These are phyloP conservation scores for Quercus aquifolioides DNA, from an alignment of 306 rosid species.

Conservation along the genomic window DNA sequence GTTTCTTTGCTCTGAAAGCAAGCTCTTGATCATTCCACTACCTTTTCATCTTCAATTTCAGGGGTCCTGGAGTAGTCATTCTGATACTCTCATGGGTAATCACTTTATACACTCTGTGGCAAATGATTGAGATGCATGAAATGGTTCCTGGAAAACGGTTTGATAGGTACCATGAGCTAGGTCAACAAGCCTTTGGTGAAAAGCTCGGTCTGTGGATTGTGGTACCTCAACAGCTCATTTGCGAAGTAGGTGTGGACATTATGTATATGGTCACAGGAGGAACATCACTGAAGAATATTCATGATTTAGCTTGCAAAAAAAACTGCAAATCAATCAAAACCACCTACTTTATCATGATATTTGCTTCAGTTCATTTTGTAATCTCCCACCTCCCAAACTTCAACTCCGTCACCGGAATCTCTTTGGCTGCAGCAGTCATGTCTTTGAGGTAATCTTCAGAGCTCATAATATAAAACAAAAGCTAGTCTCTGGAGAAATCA, in stretches of 20 bases:
- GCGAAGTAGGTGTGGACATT: slow-evolving; percentile 60
- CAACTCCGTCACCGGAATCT: slow-evolving; percentile 60
- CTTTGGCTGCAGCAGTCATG: slow-evolving; percentile 77
- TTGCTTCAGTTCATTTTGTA: slow-evolving; percentile 69
- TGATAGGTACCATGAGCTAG: slow-evolving; percentile 73
- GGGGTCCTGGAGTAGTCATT: slow-evolving; percentile 71
- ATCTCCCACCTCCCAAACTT: slow-evolving; percentile 76
- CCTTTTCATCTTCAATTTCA: slow-evolving; percentile 1
- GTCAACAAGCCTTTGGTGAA: slow-evolving; percentile 75
- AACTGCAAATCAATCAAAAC: slow-evolving; percentile 43
- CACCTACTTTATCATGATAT: slow-evolving; percentile 69
- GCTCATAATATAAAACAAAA: background rate
- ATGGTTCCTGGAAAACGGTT: slow-evolving; percentile 77
- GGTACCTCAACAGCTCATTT: slow-evolving; percentile 73
- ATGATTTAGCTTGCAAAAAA: slow-evolving; percentile 29
- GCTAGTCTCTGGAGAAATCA: background rate
- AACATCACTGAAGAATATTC: slow-evolving; percentile 57
- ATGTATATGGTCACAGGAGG: slow-evolving; percentile 83
- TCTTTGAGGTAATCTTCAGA: slow-evolving; percentile 50
- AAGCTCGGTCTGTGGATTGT: slow-evolving; percentile 74
- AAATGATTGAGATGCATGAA: slow-evolving; percentile 89
- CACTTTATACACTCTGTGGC: slow-evolving; percentile 67
- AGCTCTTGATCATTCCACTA: background rate
- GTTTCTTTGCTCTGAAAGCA: background rate
- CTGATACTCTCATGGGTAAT: slow-evolving; percentile 63